Conservation (phyloP, 352 stramenopile species). For the Phytophthora macrochlamydospora region DNA sequence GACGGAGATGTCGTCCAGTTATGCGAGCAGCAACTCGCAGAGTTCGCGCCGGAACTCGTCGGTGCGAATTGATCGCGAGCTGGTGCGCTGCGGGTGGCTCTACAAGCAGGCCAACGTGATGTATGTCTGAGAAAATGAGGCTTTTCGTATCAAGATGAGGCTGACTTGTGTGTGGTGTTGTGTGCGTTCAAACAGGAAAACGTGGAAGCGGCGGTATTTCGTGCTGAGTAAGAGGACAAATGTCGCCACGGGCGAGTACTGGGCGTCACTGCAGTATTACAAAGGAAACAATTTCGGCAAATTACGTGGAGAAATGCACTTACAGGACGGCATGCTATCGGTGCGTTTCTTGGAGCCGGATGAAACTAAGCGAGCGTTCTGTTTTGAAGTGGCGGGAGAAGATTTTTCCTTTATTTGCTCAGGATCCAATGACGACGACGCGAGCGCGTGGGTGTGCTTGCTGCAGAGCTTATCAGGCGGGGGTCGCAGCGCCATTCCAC, state of each 20-base stretch:
- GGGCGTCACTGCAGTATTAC: slow-evolving; percentile 84
- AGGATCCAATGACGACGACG: slow-evolving; percentile 82
- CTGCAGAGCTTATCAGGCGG: slow-evolving; percentile 67
- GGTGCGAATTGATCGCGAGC: slow-evolving; percentile 46
- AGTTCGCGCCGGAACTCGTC: slow-evolving; percentile 39
- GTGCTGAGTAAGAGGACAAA: slow-evolving; percentile 86
- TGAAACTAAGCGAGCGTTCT: slow-evolving; percentile 84
- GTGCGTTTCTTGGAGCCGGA: slow-evolving; percentile 80
- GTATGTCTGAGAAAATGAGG: slow-evolving; percentile 28
- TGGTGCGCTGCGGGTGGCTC: slow-evolving; percentile 59
- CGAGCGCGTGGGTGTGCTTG: slow-evolving; percentile 86
- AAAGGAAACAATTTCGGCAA: slow-evolving; percentile 85
- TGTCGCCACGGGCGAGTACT: slow-evolving; percentile 64
- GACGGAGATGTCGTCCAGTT: slow-evolving; percentile 40
- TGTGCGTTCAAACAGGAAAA: slow-evolving; percentile 52
- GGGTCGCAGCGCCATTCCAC: slow-evolving; percentile 41
- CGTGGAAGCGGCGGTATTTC: slow-evolving; percentile 89
- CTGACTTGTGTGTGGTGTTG: slow-evolving; percentile 27
- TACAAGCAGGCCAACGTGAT: slow-evolving; percentile 69
- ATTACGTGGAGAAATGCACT: slow-evolving; percentile 74
- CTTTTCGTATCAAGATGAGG: neutral
- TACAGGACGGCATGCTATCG: slow-evolving; percentile 71
- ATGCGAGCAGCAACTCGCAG: slow-evolving; percentile 44
- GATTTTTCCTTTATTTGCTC: slow-evolving; percentile 84
- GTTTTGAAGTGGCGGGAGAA: slow-evolving; percentile 76